A percentile compares a stretch with the other conserved stretches of the same genome.
These are phyloP conservation scores for Avicennia marina DNA, from an alignment of 257 asterid genomes.

Conservation along the genomic window DNA sequence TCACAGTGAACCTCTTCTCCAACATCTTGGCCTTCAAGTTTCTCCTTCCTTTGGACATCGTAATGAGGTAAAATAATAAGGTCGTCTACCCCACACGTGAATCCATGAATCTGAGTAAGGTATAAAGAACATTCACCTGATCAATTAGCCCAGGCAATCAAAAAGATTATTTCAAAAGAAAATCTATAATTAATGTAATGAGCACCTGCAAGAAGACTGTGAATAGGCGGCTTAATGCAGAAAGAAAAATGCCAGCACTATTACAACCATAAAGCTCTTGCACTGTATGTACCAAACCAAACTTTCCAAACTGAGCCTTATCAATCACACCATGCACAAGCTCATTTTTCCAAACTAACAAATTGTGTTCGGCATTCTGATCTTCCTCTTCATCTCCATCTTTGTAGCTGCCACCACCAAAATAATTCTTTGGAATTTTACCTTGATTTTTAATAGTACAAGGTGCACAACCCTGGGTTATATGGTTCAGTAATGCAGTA, in stretches of 20 bases:
- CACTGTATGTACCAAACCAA: constrained; percentile 91
- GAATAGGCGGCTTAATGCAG: constrained; percentile 84
- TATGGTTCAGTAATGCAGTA: constrained; percentile 80
- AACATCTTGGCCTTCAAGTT: constrained; percentile 87
- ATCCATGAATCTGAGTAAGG: constrained; percentile 72
- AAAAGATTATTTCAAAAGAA: not conserved
- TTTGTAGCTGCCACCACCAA: constrained; percentile 29
- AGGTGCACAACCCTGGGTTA: constrained; percentile 78
- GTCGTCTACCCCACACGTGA: constrained; percentile 96
- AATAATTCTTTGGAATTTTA: constrained; percentile 72
- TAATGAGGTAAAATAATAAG: constrained; percentile 72
- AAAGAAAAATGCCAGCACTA: constrained; percentile 86
- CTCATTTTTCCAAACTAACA: constrained; percentile 90
- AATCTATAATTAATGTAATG: constrained; percentile 14
- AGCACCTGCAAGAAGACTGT: constrained; percentile 89
- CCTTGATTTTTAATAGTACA: constrained; percentile 77
- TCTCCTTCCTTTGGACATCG: constrained; percentile 72
- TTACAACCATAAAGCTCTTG: constrained; percentile 94
- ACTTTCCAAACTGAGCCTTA: constrained; percentile 98
- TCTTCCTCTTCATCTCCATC: constrained; percentile 53
- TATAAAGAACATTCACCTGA: constrained; percentile 19
- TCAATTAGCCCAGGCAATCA: constrained; percentile 4
- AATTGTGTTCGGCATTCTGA: constrained; percentile 69
- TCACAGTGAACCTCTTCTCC: constrained; percentile 96
- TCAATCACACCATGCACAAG: constrained; percentile 92